Percentiles rank a stretch among this genome's conserved stretches.
Evolutionary conservation across 78 protist species (phyloP).

Genomic region (Fonticula alba): DNA sequence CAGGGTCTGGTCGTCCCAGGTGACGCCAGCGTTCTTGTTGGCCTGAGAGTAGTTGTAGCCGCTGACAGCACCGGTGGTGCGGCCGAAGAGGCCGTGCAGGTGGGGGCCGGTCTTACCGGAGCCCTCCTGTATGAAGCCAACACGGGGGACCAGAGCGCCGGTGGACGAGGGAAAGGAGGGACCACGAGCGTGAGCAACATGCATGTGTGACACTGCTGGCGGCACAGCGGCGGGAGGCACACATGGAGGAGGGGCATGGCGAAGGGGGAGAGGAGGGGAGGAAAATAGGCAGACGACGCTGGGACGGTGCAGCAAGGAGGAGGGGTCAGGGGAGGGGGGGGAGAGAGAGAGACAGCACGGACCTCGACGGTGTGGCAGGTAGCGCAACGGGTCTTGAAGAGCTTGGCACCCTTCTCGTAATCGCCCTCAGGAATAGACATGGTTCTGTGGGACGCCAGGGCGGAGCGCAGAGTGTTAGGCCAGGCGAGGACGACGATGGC

Average conservation of each 20-base stretch:
- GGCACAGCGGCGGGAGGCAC: too few species aligned
- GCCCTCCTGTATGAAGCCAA: constrained; percentile 21
- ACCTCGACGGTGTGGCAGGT: constrained; percentile 48
- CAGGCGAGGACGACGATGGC: too few species aligned
- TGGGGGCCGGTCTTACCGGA: constrained; percentile 52
- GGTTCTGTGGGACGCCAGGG: too few species aligned
- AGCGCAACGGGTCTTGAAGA: constrained; percentile 57
- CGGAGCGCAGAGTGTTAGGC: too few species aligned
- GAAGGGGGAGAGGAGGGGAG: neutral
- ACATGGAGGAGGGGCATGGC: too few species aligned
- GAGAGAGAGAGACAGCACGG: neutral
- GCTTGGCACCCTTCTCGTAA: constrained; percentile 41
- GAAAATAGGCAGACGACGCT: neutral
- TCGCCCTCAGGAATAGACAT: constrained; percentile 13
- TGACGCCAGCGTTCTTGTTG: constrained; percentile 45
- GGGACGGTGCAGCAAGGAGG: neutral
- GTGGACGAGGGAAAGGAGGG: neutral
- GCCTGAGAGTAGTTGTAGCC: constrained; percentile 59
- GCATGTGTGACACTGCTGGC: too few species aligned
- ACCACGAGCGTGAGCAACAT: neutral
- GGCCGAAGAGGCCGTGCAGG: constrained; percentile 48
- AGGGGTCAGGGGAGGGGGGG: neutral
- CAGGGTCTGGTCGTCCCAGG: constrained; percentile 50
- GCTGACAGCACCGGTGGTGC: constrained; percentile 35
- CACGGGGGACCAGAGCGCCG: neutral